Conservation (phyloP, 441 rosid species). For the Hura crepitans region DNA sequence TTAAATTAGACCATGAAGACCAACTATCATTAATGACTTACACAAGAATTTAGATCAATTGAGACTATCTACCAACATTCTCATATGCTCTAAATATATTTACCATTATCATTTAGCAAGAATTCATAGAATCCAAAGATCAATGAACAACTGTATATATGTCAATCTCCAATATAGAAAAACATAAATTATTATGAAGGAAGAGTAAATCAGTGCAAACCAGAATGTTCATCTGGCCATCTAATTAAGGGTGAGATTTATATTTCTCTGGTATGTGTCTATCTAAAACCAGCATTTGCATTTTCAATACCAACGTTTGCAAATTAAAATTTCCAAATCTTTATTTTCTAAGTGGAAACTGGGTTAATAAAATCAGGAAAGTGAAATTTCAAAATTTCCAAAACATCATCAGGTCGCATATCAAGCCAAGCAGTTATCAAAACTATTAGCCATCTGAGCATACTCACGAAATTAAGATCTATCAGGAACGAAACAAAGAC, state of each 20-base stretch:
- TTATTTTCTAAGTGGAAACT: background rate
- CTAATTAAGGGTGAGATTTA: background rate
- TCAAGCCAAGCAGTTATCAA: background rate
- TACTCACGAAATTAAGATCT: background rate
- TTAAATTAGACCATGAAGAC: background rate
- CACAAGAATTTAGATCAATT: background rate
- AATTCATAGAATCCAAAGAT: background rate
- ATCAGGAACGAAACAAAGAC: background rate
- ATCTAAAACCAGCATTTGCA: background rate
- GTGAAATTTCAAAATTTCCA: constrained; percentile 4
- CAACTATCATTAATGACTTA: background rate
- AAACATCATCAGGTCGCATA: background rate
- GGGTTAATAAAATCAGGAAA: background rate
- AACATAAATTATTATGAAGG: too few species aligned
- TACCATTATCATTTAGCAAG: background rate
- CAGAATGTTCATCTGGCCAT: background rate
- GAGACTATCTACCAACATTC: background rate
- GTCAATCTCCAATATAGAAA: background rate
- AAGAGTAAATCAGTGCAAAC: background rate
- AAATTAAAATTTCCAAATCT: too few species aligned
- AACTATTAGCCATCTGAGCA: background rate
- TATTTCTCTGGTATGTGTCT: background rate
- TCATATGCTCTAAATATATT: background rate
- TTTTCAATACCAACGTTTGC: background rate
- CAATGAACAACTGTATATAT: background rate